Evolutionary conservation across 2,329 filamentous ascomycete genomes (phyloP), one percentile per base, ranked within the genome.

Genomic region (Cladophialophora carrionii): DNA sequence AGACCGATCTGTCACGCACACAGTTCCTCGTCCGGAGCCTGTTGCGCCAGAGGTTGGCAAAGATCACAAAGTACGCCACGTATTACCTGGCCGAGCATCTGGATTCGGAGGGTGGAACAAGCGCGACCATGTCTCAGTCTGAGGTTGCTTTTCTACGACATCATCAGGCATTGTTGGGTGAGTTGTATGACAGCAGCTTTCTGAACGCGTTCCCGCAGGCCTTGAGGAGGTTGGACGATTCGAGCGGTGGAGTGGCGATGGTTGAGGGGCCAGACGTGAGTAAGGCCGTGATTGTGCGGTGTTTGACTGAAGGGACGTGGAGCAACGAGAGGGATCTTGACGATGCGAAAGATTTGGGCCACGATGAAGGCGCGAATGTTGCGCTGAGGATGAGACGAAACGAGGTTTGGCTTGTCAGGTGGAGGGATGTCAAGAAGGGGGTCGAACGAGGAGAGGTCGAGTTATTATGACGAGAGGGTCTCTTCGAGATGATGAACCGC

Each of bases 1-100:
- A 99, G 81, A 98, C 96, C 6, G 95, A 99, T 79, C 85, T 99
- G 61, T 93, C 97, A 76, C 85, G 95, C 53, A 96, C 91, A 79
- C 96, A 96, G 79, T 99, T 92, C 74, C 83, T 99, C 24, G 85
- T 98, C 20, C 85, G 95, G 66, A 90, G 90, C 70, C 89, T 94
- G 70, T 78, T 99, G 62, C 85, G 96, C 60, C 88, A 90, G 9
- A 85, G 95, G n/a, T 88, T 98, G 63, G 87, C 90, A 61, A 98
- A 99, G 85, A 73, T 81, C 63, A 78, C 78, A 32, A 77, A 76
- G 64, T 73, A 78, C 71, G 77, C 76, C 63, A 90, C 91, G 75
- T 73, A 77, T 71, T 79, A 79, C 67, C 73, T 77, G 14, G 73
- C 59, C 29, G 62, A 63, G 26, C 48, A 63, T 8, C 22, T 61